Conservation (phyloP, 805 yeast species). For the Starmerella bacillaris region DNA sequence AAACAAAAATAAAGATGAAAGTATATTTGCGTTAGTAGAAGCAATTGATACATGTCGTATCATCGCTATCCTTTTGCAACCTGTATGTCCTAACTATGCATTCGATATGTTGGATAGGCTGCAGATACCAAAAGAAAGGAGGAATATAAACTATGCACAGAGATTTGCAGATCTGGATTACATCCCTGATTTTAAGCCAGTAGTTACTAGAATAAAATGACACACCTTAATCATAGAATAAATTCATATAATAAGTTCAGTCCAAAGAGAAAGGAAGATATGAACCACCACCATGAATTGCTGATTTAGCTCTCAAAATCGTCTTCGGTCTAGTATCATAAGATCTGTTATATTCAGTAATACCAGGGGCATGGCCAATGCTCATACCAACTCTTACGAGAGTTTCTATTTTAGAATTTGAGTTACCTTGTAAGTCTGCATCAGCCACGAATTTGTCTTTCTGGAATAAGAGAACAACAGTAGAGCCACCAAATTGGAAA, state of each 20-base stretch:
- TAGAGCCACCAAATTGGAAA: conserved; percentile 92
- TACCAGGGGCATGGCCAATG: conserved; percentile 42
- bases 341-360: conserved; percentile 15
- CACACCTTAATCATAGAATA: neutral
- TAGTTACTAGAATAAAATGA: neutral
- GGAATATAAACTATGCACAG: conserved; percentile 30
- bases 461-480: conserved; percentile 52
- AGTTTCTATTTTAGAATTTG: conserved; percentile 51
- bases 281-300: conserved; percentile 19
- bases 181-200: conserved; percentile 25
- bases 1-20: conserved; percentile 16
- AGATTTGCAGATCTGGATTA: conserved; percentile 44
- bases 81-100: conserved; percentile 57
- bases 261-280: conserved; percentile 19
- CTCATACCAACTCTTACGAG: conserved; percentile 81
- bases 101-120: conserved; percentile 41
- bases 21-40: conserved; percentile 31
- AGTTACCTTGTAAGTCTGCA: conserved; percentile 51
- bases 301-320: conserved; percentile 16
- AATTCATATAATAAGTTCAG: conserved; percentile 2
- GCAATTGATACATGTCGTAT: conserved; percentile 60
- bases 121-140: conserved; percentile 30
- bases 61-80: conserved; percentile 44
- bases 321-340: conserved; percentile 17
- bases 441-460: conserved; percentile 35